Evolutionary conservation across 371 early-diverging fungal genomes (phyloP), one percentile per base, ranked within the genome.

Genomic region (Caulochytrium protostelioides): DNA sequence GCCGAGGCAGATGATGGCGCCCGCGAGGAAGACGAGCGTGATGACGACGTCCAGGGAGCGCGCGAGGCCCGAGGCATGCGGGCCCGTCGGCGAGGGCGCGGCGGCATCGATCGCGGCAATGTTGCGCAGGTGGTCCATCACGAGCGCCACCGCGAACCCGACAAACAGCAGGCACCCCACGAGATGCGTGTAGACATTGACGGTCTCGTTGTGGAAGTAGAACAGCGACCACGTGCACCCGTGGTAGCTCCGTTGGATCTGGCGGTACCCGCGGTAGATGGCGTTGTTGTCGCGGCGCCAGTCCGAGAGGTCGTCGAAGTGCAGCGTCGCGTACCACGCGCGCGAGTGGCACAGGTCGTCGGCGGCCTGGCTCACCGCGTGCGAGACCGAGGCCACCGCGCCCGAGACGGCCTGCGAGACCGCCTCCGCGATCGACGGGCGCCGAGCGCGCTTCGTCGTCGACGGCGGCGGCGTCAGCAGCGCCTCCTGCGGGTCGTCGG

Each of bases 201-300:
- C 77, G 30, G 67, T 73, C 50, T 91, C 90, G 53, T 89, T 91
- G 55, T 89, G 90, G 18, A 81, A 39, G 54, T 76, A 86, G 18
- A 69, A 55, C 40, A 81, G 47, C n/a, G 80, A 78, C 25, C 59
- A 50, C 6, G 74, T 22, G 42, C 90, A 92, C 25, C 63, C 67
- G 1, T 9, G 19, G 42, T 75, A 83, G 19, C 77, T 79, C 39
- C 67, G 56, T 12, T 69, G 69, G 34, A 77, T 76, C 13, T 64
- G 59, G 31, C 90, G 65, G 55, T 92, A 92, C 9, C 82, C 84
- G 19, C 49, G 55, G 22, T 54, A 59, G 42, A 82, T 80, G 39
- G 51, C 62, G 0, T 53, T 44, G 50, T 74, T 80, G 47, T 79
- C 79, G 19, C 63, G 66, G 70, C 77, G 69, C 79, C 80, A 79